Conservation (phyloP, 306 rosid species). For the Vigna radiata region DNA sequence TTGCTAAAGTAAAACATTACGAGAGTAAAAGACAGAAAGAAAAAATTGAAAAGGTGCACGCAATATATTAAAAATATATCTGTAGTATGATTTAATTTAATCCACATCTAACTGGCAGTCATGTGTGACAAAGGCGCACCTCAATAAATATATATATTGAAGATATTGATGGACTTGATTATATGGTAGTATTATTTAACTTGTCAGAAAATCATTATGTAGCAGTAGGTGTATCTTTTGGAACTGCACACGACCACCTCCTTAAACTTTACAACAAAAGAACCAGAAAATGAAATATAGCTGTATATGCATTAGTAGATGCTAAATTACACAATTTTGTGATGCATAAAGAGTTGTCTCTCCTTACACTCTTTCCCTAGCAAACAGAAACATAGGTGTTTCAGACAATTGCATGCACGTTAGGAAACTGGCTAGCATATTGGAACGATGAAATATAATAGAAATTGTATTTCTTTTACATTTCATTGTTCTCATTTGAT, state of each 20-base stretch:
- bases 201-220: constrained; percentile 38
- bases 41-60: constrained; percentile 26
- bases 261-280: constrained; percentile 32
- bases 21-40: constrained; percentile 26
- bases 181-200: constrained; percentile 18
- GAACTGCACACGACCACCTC: constrained; percentile 38
- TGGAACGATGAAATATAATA: not conserved
- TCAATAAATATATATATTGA: constrained; percentile 18
- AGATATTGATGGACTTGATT: constrained; percentile 40
- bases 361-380: not conserved
- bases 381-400: not conserved
- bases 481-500: not conserved
- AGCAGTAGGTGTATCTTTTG: constrained; percentile 41
- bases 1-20: constrained; percentile 43
- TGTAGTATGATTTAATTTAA: constrained; percentile 5
- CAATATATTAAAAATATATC: constrained; percentile 37
- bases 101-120: constrained; percentile 39
- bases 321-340: not conserved
- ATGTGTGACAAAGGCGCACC: constrained; percentile 43
- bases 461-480: not conserved
- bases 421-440: not conserved
- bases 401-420: constrained; percentile 30
- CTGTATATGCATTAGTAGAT: constrained; percentile 18
- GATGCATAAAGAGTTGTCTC: not conserved
- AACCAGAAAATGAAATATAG: constrained; percentile 15